phyloP scores from a whole-genome alignment of 495 filamentous ascomycete species.

The Tuber borchii region DNA sequence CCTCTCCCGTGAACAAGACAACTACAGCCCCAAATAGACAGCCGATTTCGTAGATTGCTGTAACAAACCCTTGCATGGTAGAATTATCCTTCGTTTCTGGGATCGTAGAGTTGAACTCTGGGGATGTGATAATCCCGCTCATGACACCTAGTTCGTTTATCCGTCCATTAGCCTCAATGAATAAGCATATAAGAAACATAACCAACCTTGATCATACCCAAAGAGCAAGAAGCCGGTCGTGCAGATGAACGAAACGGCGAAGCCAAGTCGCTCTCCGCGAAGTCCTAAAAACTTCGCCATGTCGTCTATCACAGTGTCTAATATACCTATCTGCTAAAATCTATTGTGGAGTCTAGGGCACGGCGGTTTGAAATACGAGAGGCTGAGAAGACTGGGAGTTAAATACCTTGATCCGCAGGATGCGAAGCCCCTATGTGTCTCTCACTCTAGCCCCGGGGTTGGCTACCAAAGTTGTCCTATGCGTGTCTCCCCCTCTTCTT shows the following conservation, averaged over 20 bases:
- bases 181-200: slow-evolving; percentile 13
- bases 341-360: background rate
- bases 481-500: background rate
- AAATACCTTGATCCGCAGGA: background rate
- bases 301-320: background rate
- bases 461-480: background rate
- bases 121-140: slow-evolving; percentile 72
- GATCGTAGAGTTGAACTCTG: slow-evolving; percentile 64
- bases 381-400: background rate
- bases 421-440: background rate
- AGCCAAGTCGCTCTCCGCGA: slow-evolving; percentile 56
- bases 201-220: slow-evolving; percentile 56
- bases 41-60: slow-evolving; percentile 76
- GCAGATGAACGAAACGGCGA: slow-evolving; percentile 59
- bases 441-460: background rate
- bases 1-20: slow-evolving; percentile 62
- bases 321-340: background rate
- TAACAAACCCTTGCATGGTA: slow-evolving; percentile 73
- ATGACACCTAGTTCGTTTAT: slow-evolving; percentile 52
- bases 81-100: slow-evolving; percentile 58
- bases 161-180: slow-evolving; percentile 27
- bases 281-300: slow-evolving; percentile 53
- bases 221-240: slow-evolving; percentile 71
- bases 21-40: slow-evolving; percentile 69
- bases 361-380: background rate